A percentile compares a stretch with the other conserved stretches of the same genome.
Evolutionary conservation across 2,329 filamentous ascomycete species (phyloP).

Genomic region (Lojkania enalia): DNA sequence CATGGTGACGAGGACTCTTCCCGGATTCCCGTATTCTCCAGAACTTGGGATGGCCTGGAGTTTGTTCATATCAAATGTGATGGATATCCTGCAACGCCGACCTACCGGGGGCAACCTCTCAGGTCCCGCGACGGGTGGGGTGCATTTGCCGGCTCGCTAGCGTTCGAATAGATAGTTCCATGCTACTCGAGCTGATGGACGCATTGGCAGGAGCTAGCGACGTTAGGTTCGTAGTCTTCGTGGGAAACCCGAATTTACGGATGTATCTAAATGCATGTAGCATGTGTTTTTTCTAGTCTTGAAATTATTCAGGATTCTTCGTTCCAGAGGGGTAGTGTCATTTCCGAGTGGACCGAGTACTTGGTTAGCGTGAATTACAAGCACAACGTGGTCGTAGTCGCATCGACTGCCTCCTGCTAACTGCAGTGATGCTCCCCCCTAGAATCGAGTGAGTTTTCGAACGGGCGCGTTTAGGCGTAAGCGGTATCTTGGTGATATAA

Average conservation of each 20-base stretch:
- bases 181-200: slow-evolving; percentile 4
- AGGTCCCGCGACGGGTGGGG: not conserved
- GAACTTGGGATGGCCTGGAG: slow-evolving; percentile 11
- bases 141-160: not conserved
- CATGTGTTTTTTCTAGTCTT: slow-evolving; percentile 14
- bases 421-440: not conserved
- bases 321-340: slow-evolving; percentile 6
- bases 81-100: slow-evolving; percentile 8
- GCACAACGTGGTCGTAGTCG: slow-evolving; percentile 14
- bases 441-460: not conserved
- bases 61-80: slow-evolving; percentile 19
- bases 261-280: slow-evolving; percentile 10
- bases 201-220: slow-evolving; percentile 3
- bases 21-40: slow-evolving; percentile 7
- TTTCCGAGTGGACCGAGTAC: slow-evolving; percentile 8
- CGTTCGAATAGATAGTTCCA: slow-evolving; percentile 10
- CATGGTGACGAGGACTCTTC: slow-evolving; percentile 17
- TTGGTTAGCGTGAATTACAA: slow-evolving; percentile 15
- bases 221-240: not conserved
- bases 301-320: slow-evolving; percentile 10
- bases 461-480: not conserved
- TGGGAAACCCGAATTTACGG: slow-evolving; percentile 1
- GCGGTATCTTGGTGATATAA: not conserved
- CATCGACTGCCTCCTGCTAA: not conserved
- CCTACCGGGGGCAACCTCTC: not conserved